These are phyloP conservation scores for Ceratocystis colombiana DNA, from an alignment of 2,329 filamentous ascomycete species.

Conservation along the genomic window DNA sequence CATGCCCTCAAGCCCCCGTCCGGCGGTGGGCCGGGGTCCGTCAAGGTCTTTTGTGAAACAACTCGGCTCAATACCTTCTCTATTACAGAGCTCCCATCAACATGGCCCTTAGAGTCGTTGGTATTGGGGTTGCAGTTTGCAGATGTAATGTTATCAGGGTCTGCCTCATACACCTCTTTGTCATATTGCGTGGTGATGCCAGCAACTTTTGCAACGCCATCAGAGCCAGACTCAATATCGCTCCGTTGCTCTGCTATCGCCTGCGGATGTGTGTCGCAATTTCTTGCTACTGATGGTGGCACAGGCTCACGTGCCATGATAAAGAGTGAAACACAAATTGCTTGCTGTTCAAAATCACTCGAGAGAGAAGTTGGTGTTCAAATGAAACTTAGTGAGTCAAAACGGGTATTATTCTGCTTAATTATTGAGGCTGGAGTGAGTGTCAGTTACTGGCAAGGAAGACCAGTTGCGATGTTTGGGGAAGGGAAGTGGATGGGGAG, in stretches of 20 bases:
- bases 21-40: conserved; percentile 40
- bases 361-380: not conserved
- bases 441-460: not conserved
- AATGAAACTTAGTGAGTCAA: not conserved
- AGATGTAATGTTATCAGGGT: not conserved
- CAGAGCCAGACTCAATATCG: not conserved
- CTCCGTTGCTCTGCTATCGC: not conserved
- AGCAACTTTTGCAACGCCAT: conserved; percentile 17
- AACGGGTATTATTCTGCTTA: not conserved
- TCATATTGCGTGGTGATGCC: not conserved
- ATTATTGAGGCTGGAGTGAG: not conserved
- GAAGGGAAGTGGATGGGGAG: not conserved
- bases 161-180: conserved; percentile 9
- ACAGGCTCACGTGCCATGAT: not conserved
- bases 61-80: conserved; percentile 20
- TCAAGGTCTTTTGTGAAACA: conserved; percentile 28
- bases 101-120: not conserved
- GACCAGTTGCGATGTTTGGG: not conserved
- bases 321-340: not conserved
- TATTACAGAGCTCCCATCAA: conserved; percentile 14
- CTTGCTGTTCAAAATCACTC: not conserved
- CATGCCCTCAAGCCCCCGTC: conserved; percentile 43
- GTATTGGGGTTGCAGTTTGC: not conserved
- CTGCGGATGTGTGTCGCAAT: not conserved
- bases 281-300: not conserved